phyloP scores from a whole-genome alignment of 768 basidiomycete species.

The Xerocomellus chrysenteron region DNA sequence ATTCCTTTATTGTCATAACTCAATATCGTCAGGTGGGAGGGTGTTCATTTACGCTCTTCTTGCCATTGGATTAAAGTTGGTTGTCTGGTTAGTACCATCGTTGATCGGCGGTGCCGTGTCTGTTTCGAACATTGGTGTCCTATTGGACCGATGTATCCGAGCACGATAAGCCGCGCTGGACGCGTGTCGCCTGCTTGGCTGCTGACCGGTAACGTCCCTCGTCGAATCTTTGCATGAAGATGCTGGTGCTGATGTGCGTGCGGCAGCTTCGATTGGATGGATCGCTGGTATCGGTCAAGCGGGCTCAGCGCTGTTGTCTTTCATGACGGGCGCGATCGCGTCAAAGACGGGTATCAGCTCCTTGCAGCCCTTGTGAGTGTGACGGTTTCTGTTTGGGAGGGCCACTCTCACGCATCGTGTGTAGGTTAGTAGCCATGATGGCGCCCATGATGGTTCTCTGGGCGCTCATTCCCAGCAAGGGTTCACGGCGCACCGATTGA shows the following conservation, averaged over 20 bases:
- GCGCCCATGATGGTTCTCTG: no score
- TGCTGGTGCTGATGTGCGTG: not conserved
- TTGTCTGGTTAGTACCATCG: slow-evolving; percentile 57
- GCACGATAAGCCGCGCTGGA: slow-evolving; percentile 67
- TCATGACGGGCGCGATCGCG: slow-evolving; percentile 69
- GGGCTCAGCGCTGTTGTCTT: slow-evolving; percentile 70
- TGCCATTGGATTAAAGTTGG: slow-evolving; percentile 54
- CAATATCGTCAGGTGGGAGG: slow-evolving; percentile 48
- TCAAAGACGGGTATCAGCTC: slow-evolving; percentile 51
- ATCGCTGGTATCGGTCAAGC: slow-evolving; percentile 69
- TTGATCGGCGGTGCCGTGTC: slow-evolving; percentile 55
- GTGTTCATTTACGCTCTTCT: slow-evolving; percentile 53
- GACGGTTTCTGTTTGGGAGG: no score
- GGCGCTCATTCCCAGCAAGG: no score
- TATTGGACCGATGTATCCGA: slow-evolving; percentile 55
- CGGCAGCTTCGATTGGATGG: slow-evolving; percentile 59
- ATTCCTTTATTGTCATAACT: not conserved
- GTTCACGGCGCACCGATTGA: no score
- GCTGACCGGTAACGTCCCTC: slow-evolving; percentile 40
- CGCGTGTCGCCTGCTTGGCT: slow-evolving; percentile 71
- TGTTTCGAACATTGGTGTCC: slow-evolving; percentile 54
- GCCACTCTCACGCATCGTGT: no score
- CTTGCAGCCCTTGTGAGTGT: no score
- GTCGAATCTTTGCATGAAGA: not conserved
- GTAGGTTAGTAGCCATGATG: no score